Percentiles rank a stretch among this genome's conserved stretches.
Conservation (phyloP, 805 yeast species). For the Grigorovia jiainica region DNA sequence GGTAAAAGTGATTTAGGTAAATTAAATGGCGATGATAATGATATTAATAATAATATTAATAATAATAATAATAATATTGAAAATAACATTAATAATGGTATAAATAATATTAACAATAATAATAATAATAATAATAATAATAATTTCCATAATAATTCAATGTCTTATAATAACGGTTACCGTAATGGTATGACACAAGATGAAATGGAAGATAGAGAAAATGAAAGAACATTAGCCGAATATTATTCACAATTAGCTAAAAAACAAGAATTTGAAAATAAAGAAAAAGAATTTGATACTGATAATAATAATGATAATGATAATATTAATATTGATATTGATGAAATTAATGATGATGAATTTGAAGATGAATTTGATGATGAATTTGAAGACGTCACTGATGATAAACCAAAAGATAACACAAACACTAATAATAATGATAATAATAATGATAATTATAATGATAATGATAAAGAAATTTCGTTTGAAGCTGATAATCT, state of each 20-base stretch:
- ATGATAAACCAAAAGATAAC: constrained; percentile 1
- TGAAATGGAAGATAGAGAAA: constrained; percentile 50
- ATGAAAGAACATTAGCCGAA: constrained; percentile 62
- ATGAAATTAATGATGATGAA: constrained; percentile 16
- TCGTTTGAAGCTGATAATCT: constrained; percentile 32
- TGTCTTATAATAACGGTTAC: constrained; percentile 2
- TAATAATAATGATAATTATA: constrained; percentile 2
- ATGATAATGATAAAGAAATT: constrained; percentile 19
- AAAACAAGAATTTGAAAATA: constrained; percentile 49
- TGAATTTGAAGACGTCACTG: constrained; percentile 10
- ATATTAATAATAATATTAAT: constrained; percentile 14
- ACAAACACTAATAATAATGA: constrained; percentile 4
- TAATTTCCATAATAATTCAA: not conserved
- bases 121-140: constrained; percentile 5
- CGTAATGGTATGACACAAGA: constrained; percentile 21
- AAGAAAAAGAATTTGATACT: no score
- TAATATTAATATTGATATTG: constrained; percentile 38
- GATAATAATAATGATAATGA: constrained; percentile 38
- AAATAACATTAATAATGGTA: constrained; percentile 2
- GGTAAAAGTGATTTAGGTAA: constrained; percentile 55
- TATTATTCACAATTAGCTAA: constrained; percentile 72
- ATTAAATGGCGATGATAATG: constrained; percentile 40
- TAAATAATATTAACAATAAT: constrained; percentile 3
- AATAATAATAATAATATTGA: constrained; percentile 8
- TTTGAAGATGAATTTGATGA: constrained; percentile 16